A percentile compares a stretch with the other conserved stretches of the same genome.
These are phyloP conservation scores for Austroboletus niveus DNA, from an alignment of 1,284 basidiomycete genomes.

Conservation along the genomic window DNA sequence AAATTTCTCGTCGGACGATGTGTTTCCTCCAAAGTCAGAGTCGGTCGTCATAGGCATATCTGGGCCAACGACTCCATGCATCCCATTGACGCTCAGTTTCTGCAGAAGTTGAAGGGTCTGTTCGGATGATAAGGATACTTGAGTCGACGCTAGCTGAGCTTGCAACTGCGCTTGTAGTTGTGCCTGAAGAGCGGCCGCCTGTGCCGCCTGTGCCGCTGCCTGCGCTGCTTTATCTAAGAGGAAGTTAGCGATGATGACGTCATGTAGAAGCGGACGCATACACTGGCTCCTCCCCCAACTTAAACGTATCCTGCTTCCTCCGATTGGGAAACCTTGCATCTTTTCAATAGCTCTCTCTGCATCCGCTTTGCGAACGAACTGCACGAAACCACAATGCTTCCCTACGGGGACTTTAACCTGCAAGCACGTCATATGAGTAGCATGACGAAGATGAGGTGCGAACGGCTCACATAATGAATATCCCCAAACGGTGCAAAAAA, in stretches of 20 bases:
- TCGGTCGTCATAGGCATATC: conserved; percentile 14
- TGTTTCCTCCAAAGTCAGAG: conserved; percentile 16
- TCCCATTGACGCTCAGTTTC: conserved; percentile 51
- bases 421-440: conserved; percentile 11
- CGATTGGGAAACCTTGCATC: conserved; percentile 95
- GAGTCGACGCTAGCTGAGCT: conserved; percentile 34
- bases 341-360: conserved; percentile 91
- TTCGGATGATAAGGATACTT: conserved; percentile 51
- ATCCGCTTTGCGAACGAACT: conserved; percentile 89
- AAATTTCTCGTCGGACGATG: conserved; percentile 31
- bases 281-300: conserved; percentile 94
- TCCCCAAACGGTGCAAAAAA: conserved; percentile 91
- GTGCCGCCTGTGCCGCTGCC: conserved; percentile 79
- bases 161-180: conserved; percentile 47
- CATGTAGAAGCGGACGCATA: conserved; percentile 37
- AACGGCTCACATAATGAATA: conserved; percentile 76
- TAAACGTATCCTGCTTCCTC: conserved; percentile 84
- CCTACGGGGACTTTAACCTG: conserved; percentile 94
- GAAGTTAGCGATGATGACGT: conserved; percentile 5
- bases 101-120: conserved; percentile 68
- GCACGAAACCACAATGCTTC: conserved; percentile 95
- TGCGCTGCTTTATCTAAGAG: conserved; percentile 78
- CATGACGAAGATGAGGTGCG: conserved; percentile 1
- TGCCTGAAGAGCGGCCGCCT: conserved; percentile 62
- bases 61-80: conserved; percentile 31